These are phyloP conservation scores for Metschnikowia gelsemii DNA, from an alignment of 805 yeast species.

Conservation along the genomic window DNA sequence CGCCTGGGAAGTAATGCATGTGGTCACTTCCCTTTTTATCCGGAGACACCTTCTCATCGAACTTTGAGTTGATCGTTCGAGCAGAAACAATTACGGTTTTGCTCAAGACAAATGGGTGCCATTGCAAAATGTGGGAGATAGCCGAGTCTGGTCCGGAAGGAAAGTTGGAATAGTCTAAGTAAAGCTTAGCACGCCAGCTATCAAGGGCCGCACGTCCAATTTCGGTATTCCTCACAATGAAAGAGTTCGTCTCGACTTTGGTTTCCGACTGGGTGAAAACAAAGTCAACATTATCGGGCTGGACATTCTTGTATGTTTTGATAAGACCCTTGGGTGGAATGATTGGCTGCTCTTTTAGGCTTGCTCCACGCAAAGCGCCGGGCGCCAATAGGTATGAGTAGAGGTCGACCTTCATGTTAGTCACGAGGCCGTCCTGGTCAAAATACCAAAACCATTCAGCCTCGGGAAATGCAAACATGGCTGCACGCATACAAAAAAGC, in stretches of 20 bases:
- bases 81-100: conserved; percentile 70
- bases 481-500: conserved; percentile 68
- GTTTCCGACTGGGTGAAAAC: conserved; percentile 68
- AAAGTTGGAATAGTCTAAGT: conserved; percentile 64
- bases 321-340: conserved; percentile 66
- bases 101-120: conserved; percentile 85
- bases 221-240: conserved; percentile 65
- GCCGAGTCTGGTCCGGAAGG: conserved; percentile 62
- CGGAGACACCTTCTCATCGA: conserved; percentile 18
- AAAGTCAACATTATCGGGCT: conserved; percentile 54
- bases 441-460: conserved; percentile 91
- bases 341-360: conserved; percentile 70
- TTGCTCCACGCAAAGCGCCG: conserved; percentile 58
- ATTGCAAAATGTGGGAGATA: conserved; percentile 81
- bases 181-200: conserved; percentile 72
- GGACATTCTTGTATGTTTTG: conserved; percentile 62
- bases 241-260: conserved; percentile 66
- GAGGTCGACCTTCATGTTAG: conserved; percentile 65
- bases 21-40: conserved; percentile 36
- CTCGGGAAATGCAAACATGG: conserved; percentile 89
- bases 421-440: conserved; percentile 74
- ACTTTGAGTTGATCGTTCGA: conserved; percentile 35
- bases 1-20: conserved; percentile 58
- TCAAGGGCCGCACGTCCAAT: conserved; percentile 72
- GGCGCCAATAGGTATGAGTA: conserved; percentile 58